Evolutionary conservation across 2,329 filamentous ascomycete species (phyloP), one percentile per base, ranked within the genome.

Genomic region (Peltaster fructicola): DNA sequence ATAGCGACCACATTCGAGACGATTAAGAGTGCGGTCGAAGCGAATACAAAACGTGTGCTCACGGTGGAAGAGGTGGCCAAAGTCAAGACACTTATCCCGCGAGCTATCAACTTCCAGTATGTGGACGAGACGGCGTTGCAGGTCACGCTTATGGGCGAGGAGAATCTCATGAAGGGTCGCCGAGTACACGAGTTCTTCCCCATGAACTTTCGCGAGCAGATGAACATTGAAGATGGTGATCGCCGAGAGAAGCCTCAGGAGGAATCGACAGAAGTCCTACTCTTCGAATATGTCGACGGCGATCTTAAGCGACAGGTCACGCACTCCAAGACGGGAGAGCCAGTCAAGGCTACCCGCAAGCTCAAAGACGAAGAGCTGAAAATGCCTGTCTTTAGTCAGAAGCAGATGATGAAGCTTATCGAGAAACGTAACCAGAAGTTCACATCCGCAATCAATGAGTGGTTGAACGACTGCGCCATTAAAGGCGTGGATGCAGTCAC

Each of bases 221-320:
- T 41, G 6, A 42, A 44, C 9, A 47, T 55, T 17, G 43, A 45
- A 16, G 50, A 50, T 15, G 40, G 43, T n/a, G 20, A 21, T 12
- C 15, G 19, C 4, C 8, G 15, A n/a, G 20, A 15, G 2, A 23
- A 29, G 16, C 17, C 20, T 6, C 39, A 47, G 19, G 40, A 56
- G 31, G 53, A 57, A 17, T 34, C 44, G 13, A 27, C 27, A 6
- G 72, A 91, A 38, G 74, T 92, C 9, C 53, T 98, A 13, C 67
- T 85, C 17, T 91, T 98, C 41, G 88, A 95, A 47, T 95, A 90
- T 38, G 54, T 91, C 10, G 88, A 95, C 47, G 84, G 77, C 1
- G 85, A 93, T 45, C 51, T 95, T 37, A 93, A 84, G 53, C 64
- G 77, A 19, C 73, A 90, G 44, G 75, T 82, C 1, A 57, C 63